These are phyloP conservation scores for Scedosporium apiospermum DNA, from an alignment of 2,329 filamentous ascomycete genomes.

Conservation along the genomic window DNA sequence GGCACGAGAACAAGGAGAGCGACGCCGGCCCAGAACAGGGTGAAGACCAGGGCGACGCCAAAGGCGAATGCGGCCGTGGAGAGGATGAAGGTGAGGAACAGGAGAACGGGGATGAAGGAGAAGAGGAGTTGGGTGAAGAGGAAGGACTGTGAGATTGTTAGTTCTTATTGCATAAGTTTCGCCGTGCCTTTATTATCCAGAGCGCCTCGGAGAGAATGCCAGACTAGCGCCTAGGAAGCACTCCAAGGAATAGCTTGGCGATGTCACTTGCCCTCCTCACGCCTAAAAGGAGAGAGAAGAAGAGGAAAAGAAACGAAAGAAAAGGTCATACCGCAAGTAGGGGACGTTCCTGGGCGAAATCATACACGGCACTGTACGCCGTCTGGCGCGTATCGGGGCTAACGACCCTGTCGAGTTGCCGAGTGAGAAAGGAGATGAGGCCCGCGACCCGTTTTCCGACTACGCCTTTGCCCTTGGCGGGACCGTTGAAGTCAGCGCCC, in stretches of 20 bases:
- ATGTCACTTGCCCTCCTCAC: too few species aligned
- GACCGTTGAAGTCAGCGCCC: slow-evolving; percentile 12
- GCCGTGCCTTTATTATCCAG: not conserved
- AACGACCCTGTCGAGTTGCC: slow-evolving; percentile 40
- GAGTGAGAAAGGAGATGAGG: slow-evolving; percentile 30
- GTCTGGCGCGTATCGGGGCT: slow-evolving; percentile 51
- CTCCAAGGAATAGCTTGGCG: too few species aligned
- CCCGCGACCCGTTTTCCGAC: slow-evolving; percentile 24
- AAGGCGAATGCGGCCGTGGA: slow-evolving; percentile 54
- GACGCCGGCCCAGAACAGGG: slow-evolving; percentile 57
- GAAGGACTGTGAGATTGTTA: slow-evolving; percentile 45
- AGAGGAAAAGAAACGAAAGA: not conserved
- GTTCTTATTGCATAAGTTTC: slow-evolving; percentile 1
- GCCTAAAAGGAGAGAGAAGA: not conserved
- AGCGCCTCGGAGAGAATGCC: not conserved
- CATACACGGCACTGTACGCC: slow-evolving; percentile 40
- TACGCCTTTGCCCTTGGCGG: slow-evolving; percentile 15
- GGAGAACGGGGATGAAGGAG: slow-evolving; percentile 54
- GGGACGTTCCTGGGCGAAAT: slow-evolving; percentile 55
- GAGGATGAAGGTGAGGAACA: slow-evolving; percentile 59
- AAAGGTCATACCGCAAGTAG: slow-evolving; percentile 52
- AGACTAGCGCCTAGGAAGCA: not conserved
- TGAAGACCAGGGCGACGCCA: slow-evolving; percentile 53
- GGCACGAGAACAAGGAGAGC: slow-evolving; percentile 61
- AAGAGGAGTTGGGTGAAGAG: slow-evolving; percentile 54